Percentiles rank a stretch among this genome's conserved stretches.
phyloP scores from a whole-genome alignment of 305 asterid species.

The Petunia hybrid region DNA sequence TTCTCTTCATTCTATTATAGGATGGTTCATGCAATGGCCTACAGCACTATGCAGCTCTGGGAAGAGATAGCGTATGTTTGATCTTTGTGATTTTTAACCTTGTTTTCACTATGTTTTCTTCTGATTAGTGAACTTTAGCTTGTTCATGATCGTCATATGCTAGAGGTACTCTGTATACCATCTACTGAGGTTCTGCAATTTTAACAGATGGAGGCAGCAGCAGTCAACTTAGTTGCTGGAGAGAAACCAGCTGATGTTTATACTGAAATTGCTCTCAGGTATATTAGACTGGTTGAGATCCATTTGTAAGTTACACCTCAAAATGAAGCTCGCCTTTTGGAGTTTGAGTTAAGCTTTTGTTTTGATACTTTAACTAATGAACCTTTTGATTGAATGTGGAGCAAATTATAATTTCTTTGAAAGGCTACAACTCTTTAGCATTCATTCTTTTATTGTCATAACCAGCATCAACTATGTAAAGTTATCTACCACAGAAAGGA shows the following conservation, averaged over 20 bases:
- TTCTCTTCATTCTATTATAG: constrained; percentile 45
- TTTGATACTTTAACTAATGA: constrained; percentile 13
- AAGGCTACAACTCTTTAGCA: neutral
- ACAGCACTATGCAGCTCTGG: constrained; percentile 97
- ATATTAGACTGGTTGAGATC: constrained; percentile 32
- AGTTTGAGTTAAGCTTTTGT: constrained; percentile 3
- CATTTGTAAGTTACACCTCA: neutral
- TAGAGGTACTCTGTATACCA: constrained; percentile 32
- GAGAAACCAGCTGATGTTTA: constrained; percentile 91
- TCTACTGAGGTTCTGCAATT: constrained; percentile 34
- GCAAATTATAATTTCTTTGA: neutral
- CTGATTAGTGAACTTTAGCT: neutral
- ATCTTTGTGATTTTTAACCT: neutral
- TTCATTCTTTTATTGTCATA: constrained; percentile 9
- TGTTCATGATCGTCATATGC: constrained; percentile 20
- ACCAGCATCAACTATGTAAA: constrained; percentile 9
- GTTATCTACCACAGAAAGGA: constrained; percentile 20
- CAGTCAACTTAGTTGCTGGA: constrained; percentile 91
- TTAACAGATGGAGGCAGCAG: constrained; percentile 92
- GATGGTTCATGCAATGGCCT: constrained; percentile 99
- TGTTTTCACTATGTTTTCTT: neutral
- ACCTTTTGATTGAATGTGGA: neutral
- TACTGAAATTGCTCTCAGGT: constrained; percentile 96
- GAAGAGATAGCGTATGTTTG: constrained; percentile 77
- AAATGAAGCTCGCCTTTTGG: constrained; percentile 4